Conservation (phyloP, 225 moss, liverwort and hornwort species). For the Antitrichia curtipendula region DNA sequence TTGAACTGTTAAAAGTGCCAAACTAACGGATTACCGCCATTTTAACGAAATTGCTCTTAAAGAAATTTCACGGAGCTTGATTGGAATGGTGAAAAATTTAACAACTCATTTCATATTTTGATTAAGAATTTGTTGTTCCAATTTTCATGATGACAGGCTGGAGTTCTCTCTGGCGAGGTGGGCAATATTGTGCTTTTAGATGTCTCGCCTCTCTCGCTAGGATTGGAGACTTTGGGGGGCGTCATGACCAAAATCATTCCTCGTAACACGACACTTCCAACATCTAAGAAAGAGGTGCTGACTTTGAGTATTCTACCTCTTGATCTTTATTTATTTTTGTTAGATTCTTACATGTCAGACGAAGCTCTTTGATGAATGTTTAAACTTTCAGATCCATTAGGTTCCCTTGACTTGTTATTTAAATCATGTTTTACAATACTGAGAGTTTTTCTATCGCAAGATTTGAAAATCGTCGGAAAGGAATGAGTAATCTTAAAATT, state of each 20-base stretch:
- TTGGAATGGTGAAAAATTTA: neutral
- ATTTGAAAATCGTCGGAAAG: neutral
- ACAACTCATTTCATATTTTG: neutral
- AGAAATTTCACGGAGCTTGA: neutral
- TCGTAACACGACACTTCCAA: conserved; percentile 65
- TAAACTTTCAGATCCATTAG: neutral
- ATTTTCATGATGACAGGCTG: conserved; percentile 23
- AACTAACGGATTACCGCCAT: too few species aligned
- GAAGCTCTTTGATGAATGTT: neutral
- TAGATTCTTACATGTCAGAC: neutral
- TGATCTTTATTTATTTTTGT: neutral
- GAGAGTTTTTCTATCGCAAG: neutral
- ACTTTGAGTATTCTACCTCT: neutral
- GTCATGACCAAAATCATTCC: conserved; percentile 78
- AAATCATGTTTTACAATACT: neutral
- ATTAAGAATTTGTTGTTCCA: neutral
- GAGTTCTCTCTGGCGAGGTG: conserved; percentile 67
- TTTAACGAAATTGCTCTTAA: too few species aligned
- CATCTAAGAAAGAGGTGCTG: conserved; percentile 53
- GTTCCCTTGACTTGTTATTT: neutral
- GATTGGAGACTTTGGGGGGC: conserved; percentile 66
- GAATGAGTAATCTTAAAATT: neutral
- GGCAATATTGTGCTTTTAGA: conserved; percentile 64
- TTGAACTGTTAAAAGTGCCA: too few species aligned
- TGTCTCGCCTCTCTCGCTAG: conserved; percentile 65